Percentiles rank a stretch among this genome's conserved stretches.
Conservation (phyloP, 2,329 filamentous ascomycete genomes). For the Epicoccum nigrum region DNA sequence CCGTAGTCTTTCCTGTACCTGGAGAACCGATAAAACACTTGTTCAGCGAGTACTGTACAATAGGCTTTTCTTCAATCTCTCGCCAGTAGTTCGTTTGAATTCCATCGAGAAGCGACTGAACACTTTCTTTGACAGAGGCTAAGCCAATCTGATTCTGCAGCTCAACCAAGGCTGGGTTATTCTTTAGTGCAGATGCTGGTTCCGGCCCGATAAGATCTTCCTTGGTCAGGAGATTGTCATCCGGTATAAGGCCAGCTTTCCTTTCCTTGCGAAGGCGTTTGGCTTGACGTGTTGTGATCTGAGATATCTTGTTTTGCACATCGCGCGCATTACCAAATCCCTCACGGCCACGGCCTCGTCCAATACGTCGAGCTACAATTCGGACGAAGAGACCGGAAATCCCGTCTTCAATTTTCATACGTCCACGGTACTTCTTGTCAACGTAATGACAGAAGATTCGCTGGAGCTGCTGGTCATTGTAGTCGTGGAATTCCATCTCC, state of each 20-base stretch:
- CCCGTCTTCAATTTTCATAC: conserved; percentile 67
- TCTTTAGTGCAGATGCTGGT: conserved; percentile 59
- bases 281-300: conserved; percentile 65
- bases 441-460: conserved; percentile 65
- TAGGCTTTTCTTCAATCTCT: conserved; percentile 66
- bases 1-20: conserved; percentile 77
- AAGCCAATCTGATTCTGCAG: conserved; percentile 67
- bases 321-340: conserved; percentile 77
- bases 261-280: conserved; percentile 60
- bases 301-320: conserved; percentile 66
- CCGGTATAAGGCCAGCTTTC: conserved; percentile 48
- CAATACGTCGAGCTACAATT: conserved; percentile 67
- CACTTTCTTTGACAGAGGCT: conserved; percentile 64
- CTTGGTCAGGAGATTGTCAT: conserved; percentile 66
- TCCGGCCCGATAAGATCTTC: conserved; percentile 76
- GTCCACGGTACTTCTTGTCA: conserved; percentile 57
- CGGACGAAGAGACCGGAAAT: conserved; percentile 66
- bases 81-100: conserved; percentile 69
- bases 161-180: conserved; percentile 62
- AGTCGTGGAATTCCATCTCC: conserved; percentile 71
- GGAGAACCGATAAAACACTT: conserved; percentile 73
- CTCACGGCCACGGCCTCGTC: conserved; percentile 64
- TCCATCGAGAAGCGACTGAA: conserved; percentile 64
- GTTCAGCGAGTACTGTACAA: conserved; percentile 68
- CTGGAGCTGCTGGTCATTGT: conserved; percentile 68